phyloP scores from a whole-genome alignment of 306 rosid genomes.

The Cicer chorassanicum region DNA sequence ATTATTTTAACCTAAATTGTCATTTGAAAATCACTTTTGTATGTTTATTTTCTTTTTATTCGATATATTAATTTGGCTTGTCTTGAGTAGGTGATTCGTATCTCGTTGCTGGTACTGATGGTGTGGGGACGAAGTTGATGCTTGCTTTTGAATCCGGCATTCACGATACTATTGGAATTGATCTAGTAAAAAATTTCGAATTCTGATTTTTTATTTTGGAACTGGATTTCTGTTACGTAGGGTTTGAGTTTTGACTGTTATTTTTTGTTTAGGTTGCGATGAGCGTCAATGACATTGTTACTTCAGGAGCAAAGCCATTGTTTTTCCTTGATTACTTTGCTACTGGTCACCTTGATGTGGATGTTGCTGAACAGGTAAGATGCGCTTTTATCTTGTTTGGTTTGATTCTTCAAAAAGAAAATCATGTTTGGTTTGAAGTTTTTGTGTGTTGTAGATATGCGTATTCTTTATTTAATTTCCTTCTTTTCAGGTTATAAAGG shows the following conservation, averaged over 20 bases:
- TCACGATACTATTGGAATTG: conserved; percentile 95
- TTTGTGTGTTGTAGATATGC: background rate
- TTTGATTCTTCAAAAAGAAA: background rate
- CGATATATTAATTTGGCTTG: conserved; percentile 6
- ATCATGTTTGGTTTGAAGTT: background rate
- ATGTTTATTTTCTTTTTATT: background rate
- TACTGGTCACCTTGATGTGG: too few relatives aligned
- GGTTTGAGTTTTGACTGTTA: conserved; percentile 14
- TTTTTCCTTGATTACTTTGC: conserved; percentile 72
- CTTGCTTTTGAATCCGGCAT: conserved; percentile 92
- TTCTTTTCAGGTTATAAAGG: conserved; percentile 74
- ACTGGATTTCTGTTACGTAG: background rate
- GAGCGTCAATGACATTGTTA: conserved; percentile 94
- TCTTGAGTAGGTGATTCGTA: conserved; percentile 70
- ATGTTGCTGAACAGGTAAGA: conserved; percentile 73
- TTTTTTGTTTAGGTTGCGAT: conserved; percentile 75
- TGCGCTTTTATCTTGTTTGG: conserved; percentile 20
- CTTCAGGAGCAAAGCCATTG: conserved; percentile 92
- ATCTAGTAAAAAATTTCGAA: conserved; percentile 60
- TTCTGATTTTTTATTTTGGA: background rate
- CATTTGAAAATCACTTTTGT: background rate
- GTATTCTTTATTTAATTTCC: background rate
- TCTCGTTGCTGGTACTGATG: conserved; percentile 94
- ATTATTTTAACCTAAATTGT: background rate
- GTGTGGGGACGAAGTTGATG: conserved; percentile 89